These are phyloP conservation scores for Pelomyxa schiedti DNA, from an alignment of 78 protist species.

Conservation along the genomic window DNA sequence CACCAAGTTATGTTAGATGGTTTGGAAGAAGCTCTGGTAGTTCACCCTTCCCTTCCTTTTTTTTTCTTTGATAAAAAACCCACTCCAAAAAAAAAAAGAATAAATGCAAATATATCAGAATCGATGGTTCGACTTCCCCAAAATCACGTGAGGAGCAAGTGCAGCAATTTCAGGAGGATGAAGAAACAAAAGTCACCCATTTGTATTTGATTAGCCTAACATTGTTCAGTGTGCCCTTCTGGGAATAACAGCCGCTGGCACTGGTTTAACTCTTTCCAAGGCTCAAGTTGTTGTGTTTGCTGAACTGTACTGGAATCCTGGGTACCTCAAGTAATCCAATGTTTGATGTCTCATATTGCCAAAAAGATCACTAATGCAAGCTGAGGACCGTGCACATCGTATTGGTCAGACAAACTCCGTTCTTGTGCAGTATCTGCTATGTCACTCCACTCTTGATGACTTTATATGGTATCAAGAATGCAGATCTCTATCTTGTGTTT, in stretches of 20 bases:
- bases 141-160: slow-evolving; percentile 35
- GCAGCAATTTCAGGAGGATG: slow-evolving; percentile 35
- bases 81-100: no score
- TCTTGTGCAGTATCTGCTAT: slow-evolving; percentile 30
- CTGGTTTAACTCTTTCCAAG: slow-evolving; percentile 74
- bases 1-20: slow-evolving; percentile 32
- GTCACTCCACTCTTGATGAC: slow-evolving; percentile 31
- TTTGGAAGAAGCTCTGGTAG: slow-evolving; percentile 2
- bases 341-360: no score
- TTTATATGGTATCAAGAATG: no score
- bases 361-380: slow-evolving; percentile 47
- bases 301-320: slow-evolving; percentile 74
- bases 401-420: slow-evolving; percentile 42
- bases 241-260: slow-evolving; percentile 66
- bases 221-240: no score
- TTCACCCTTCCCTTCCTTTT: no score
- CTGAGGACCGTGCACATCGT: slow-evolving; percentile 62
- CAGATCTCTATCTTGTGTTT: no score
- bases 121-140: slow-evolving; percentile 64
- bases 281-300: slow-evolving; percentile 66
- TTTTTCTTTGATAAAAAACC: no score
- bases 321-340: no score
- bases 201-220: no score
- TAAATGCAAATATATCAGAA: slow-evolving; percentile 45
- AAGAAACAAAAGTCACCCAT: slow-evolving; percentile 30